Conservation (phyloP, 108 stramenopile species). For the Fragilariopsis cylindrus region DNA sequence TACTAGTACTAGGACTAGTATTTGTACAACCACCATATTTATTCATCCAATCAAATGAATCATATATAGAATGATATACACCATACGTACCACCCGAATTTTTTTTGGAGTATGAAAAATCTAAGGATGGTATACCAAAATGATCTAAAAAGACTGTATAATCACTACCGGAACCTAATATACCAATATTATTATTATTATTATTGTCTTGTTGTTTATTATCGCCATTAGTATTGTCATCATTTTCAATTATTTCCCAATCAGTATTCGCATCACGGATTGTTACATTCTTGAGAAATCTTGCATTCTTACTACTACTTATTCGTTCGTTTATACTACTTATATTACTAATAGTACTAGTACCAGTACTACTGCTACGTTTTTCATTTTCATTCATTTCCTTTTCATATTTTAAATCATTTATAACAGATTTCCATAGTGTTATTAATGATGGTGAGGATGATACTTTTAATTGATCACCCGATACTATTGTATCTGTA, state of each 20-base stretch:
- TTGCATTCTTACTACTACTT: background rate
- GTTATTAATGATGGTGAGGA: constrained; percentile 53
- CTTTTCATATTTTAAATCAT: constrained; percentile 17
- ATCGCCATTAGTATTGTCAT: constrained; percentile 22
- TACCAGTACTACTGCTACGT: background rate
- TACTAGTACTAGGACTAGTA: too few species aligned
- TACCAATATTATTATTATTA: constrained; percentile 27
- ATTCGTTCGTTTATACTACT: background rate
- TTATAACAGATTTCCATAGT: constrained; percentile 36
- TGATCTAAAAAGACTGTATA: constrained; percentile 75
- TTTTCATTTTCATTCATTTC: background rate
- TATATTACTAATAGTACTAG: background rate
- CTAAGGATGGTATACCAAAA: constrained; percentile 60
- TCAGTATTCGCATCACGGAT: constrained; percentile 36
- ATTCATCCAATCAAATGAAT: constrained; percentile 61
- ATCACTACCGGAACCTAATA: constrained; percentile 64
- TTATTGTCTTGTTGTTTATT: background rate
- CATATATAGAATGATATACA: constrained; percentile 68
- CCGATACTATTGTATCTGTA: constrained; percentile 63
- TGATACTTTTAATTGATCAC: constrained; percentile 33
- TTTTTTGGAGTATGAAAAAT: constrained; percentile 41
- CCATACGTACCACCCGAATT: constrained; percentile 43
- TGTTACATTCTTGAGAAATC: background rate
- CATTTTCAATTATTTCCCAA: background rate
- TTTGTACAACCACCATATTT: constrained; percentile 17